Base-by-base conservation (phyloP, 495 filamentous ascomycete genomes). In the Neurospora sublineolata region DNA sequence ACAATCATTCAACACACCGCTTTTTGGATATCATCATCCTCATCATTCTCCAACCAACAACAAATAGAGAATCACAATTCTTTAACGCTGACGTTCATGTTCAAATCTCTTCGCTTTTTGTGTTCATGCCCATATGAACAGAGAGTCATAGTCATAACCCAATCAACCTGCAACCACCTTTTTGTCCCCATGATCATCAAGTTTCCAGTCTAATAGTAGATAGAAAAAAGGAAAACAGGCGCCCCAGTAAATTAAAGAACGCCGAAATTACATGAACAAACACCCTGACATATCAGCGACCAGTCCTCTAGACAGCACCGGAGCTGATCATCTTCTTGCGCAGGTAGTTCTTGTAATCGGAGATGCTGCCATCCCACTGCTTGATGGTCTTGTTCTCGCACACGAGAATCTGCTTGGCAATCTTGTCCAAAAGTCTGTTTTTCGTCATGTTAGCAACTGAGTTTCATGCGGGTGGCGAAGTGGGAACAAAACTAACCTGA, bases 341-440 rank as follows among this genome's bases (percentile, higher is more conserved):
- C 77, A 99, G 88, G 83, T 97, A 87, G 82, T 94, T 93, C 92
- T 99, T 99, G 91, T 99, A 99, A 70, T 92, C 86, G 72, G 90
- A 91, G 78, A 99, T 99, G 37, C 81, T 83, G 74, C 95, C 95
- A 68, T 94, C 90, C 95, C 95, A 99, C 74, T 88, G 83, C 75
- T 87, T 88, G 73, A 98, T 91, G 2, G 93, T 93, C 86, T 91
- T 93, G 87, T 98, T 91, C 83, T 99, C 96, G 83, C 95, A 99
- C 41, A 99, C 95, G 82, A 98, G 89, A 82, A 99, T 99, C 80
- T 99, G 94, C 87, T 98, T 99, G 74, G 95, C 95, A 80, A 99
- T 99, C 87, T 97, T 98, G 87, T 99, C 95, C 72, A 99, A 90
- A 74, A 99, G 85, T 85, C 93, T 94, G 75, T 37, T 72, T 80